A percentile compares a stretch with the other conserved stretches of the same genome.
phyloP scores from a whole-genome alignment of 345 rosid species.

The Pistacia vera region DNA sequence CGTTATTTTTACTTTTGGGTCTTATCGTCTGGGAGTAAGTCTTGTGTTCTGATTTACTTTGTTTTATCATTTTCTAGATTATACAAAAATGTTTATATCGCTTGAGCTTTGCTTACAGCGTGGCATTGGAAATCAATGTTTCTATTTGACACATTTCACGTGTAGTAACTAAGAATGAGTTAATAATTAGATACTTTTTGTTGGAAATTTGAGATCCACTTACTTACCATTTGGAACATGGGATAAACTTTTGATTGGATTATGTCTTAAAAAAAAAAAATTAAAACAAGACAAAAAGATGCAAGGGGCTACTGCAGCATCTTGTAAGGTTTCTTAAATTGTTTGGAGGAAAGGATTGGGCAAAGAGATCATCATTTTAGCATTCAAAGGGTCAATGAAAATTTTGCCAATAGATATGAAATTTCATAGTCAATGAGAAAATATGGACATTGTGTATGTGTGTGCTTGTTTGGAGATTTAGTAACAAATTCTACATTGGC shows the following conservation, averaged over 20 bases:
- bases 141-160: background rate
- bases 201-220: background rate
- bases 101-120: background rate
- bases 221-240: background rate
- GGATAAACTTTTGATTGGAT: background rate
- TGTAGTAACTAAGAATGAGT: background rate
- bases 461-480: constrained; percentile 4
- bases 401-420: background rate
- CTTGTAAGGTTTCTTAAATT: background rate
- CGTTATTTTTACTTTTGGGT: constrained; percentile 88
- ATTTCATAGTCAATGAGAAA: background rate
- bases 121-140: background rate
- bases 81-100: background rate
- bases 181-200: background rate
- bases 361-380: background rate
- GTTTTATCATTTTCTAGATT: background rate
- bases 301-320: background rate
- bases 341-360: background rate
- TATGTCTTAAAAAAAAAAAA: background rate
- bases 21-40: constrained; percentile 88
- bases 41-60: constrained; percentile 9
- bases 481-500: constrained; percentile 5
- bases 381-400: background rate
- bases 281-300: background rate
- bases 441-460: background rate